Percentiles rank a stretch among this genome's conserved stretches.
These are phyloP conservation scores for Scheffersomyces amazonensis DNA, from an alignment of 805 yeast species.

Conservation along the genomic window DNA sequence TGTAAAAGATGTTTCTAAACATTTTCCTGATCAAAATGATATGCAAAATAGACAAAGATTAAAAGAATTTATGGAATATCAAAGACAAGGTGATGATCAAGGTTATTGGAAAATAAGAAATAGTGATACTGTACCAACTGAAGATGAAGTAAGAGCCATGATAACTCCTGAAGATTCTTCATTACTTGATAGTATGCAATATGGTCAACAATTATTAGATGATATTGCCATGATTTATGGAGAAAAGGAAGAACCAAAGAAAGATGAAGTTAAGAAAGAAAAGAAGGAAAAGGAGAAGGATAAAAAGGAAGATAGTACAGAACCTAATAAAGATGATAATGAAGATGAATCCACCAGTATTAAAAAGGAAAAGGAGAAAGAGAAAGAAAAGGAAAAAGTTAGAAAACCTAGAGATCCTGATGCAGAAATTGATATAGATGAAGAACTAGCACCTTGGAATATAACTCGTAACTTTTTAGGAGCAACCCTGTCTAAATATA, in stretches of 20 bases:
- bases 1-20: conserved; percentile 83
- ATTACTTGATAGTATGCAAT: conserved; percentile 86
- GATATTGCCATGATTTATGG: conserved; percentile 63
- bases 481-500: conserved; percentile 95
- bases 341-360: conserved; percentile 27
- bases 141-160: conserved; percentile 76
- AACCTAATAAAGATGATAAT: conserved; percentile 28
- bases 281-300: conserved; percentile 41
- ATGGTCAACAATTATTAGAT: conserved; percentile 84
- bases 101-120: conserved; percentile 88
- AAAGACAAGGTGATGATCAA: conserved; percentile 89
- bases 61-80: conserved; percentile 97
- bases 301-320: conserved; percentile 36
- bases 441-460: conserved; percentile 92
- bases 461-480: conserved; percentile 85
- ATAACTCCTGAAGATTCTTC: conserved; percentile 90
- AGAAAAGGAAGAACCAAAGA: conserved; percentile 26
- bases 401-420: conserved; percentile 31
- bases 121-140: conserved; percentile 60
- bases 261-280: conserved; percentile 18
- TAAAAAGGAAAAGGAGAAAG: conserved; percentile 14
- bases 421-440: conserved; percentile 63
- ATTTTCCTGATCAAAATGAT: conserved; percentile 96
- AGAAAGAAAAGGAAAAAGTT: conserved; percentile 22
- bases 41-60: conserved; percentile 95